phyloP scores from a whole-genome alignment of 495 filamentous ascomycete species.

The Penicillium angulare region DNA sequence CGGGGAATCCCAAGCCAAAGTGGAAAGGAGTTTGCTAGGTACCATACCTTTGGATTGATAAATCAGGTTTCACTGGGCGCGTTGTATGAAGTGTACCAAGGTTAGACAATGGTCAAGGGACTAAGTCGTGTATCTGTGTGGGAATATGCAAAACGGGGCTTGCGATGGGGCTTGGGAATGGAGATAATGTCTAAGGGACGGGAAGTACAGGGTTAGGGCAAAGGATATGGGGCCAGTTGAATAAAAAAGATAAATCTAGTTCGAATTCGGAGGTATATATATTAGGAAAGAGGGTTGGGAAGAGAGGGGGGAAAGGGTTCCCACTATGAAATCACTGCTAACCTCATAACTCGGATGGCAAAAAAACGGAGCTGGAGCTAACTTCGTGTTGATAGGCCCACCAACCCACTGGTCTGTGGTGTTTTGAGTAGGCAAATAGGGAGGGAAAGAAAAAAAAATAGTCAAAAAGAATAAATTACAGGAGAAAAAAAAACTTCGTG shows the following conservation, averaged over 20 bases:
- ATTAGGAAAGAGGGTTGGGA: slow-evolving; percentile 4
- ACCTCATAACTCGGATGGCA: background rate
- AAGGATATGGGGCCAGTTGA: background rate
- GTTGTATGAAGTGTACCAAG: background rate
- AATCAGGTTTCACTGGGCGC: slow-evolving; percentile 2
- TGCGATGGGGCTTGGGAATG: slow-evolving; percentile 1
- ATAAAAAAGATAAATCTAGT: background rate
- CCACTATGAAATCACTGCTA: slow-evolving; percentile 18
- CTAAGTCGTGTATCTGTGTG: slow-evolving; percentile 2
- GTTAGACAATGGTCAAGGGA: slow-evolving; percentile 6
- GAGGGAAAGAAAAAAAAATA: background rate
- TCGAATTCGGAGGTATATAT: slow-evolving; percentile 14
- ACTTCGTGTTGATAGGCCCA: slow-evolving; percentile 15
- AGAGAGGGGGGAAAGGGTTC: slow-evolving; percentile 1
- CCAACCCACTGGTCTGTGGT: background rate
- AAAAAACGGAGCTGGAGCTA: background rate
- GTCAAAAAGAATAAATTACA: background rate
- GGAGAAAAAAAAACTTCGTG: slow-evolving; percentile 1
- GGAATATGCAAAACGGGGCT: background rate
- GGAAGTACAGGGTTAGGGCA: slow-evolving; percentile 17
- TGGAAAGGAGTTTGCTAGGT: background rate
- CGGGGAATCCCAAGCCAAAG: background rate
- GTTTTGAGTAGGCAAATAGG: too few relatives aligned
- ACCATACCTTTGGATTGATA: slow-evolving; percentile 8
- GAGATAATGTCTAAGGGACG: slow-evolving; percentile 9